A percentile compares a stretch with the other conserved stretches of the same genome.
These are phyloP conservation scores for Artemisia annua DNA, from an alignment of 129 eudicot species.

Conservation along the genomic window DNA sequence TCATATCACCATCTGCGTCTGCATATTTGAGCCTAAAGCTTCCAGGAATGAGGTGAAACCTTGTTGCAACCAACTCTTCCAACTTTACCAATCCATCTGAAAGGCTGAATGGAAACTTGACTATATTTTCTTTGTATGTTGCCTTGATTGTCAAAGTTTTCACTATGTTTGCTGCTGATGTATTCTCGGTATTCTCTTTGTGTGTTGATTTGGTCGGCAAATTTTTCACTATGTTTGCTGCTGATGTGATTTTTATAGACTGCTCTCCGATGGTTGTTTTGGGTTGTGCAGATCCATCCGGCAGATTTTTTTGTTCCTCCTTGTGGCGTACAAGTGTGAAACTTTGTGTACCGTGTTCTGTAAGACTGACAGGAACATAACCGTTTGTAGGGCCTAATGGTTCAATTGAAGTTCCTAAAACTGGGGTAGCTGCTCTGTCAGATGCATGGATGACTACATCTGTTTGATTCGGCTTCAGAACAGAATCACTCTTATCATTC, in stretches of 20 bases:
- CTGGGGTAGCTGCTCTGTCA: not conserved
- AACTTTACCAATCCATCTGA: conserved; percentile 21
- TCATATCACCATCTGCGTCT: conserved; percentile 19
- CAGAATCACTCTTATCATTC: not conserved
- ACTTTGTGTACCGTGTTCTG: conserved; percentile 2
- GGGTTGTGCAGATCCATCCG: not conserved
- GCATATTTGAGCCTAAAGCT: conserved; percentile 17
- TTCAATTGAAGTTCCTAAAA: not conserved
- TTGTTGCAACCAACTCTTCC: conserved; percentile 8
- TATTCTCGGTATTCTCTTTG: not conserved
- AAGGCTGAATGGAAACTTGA: conserved; percentile 9
- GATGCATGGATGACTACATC: not conserved
- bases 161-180: not conserved
- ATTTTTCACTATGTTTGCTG: not conserved
- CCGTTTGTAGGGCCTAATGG: not conserved
- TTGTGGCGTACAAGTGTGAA: conserved; percentile 8
- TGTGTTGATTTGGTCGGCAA: not conserved
- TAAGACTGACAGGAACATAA: not conserved
- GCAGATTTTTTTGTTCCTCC: not conserved
- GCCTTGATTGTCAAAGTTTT: not conserved
- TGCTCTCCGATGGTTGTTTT: not conserved
- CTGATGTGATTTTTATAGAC: not conserved
- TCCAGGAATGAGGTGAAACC: conserved; percentile 7
- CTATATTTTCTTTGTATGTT: conserved; percentile 1
- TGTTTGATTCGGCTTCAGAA: not conserved